A percentile compares a stretch with the other conserved stretches of the same genome.
phyloP scores from a whole-genome alignment of 148 eudicot species.

The Beta vulgaris region DNA sequence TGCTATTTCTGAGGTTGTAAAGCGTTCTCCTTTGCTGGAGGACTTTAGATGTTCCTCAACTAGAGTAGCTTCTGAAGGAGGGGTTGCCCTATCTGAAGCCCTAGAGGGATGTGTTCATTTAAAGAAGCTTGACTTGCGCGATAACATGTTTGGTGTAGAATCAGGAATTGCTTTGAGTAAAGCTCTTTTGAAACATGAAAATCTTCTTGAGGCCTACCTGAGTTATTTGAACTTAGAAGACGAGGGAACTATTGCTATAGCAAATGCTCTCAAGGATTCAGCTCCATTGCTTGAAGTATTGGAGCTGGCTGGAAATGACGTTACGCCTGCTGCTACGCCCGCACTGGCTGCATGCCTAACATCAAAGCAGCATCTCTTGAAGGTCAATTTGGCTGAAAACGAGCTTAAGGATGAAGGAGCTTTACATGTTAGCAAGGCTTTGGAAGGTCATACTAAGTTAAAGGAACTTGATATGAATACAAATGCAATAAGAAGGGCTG shows the following conservation, averaged over 20 bases:
- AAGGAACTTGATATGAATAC: conserved; percentile 59
- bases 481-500: conserved; percentile 58
- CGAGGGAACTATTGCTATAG: conserved; percentile 52
- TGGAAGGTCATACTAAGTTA: conserved; percentile 51
- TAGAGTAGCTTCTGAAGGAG: conserved; percentile 62
- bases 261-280: conserved; percentile 44
- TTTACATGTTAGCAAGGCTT: conserved; percentile 47
- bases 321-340: conserved; percentile 47
- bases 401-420: conserved; percentile 74
- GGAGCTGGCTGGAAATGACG: conserved; percentile 72
- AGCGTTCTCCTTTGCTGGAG: conserved; percentile 48
- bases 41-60: conserved; percentile 73
- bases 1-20: conserved; percentile 59
- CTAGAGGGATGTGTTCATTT: conserved; percentile 37
- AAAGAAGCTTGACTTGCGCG: conserved; percentile 62
- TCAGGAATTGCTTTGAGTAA: conserved; percentile 60
- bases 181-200: conserved; percentile 34
- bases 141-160: conserved; percentile 73
- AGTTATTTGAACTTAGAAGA: conserved; percentile 69
- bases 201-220: conserved; percentile 52
- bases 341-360: conserved; percentile 49
- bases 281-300: conserved; percentile 58
- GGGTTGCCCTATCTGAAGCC: conserved; percentile 58
- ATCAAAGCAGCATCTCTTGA: conserved; percentile 38
- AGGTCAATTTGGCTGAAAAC: conserved; percentile 59